Base-by-base conservation (phyloP, 345 rosid species). In the Psidium friedrichsthalianum region DNA sequence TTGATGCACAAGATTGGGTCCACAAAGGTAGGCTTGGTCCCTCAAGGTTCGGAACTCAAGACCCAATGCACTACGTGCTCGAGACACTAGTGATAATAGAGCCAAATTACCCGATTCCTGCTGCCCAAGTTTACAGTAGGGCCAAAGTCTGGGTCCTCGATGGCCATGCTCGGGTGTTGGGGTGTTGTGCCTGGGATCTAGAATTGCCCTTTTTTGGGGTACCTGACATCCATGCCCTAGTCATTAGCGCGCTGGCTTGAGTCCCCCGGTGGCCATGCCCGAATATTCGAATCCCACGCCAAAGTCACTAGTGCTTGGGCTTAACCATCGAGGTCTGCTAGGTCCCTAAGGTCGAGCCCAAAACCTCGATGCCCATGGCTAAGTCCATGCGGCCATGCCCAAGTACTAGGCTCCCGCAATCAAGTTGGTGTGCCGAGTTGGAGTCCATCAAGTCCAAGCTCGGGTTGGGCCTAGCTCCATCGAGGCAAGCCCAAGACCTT, bases 401-500 rank as follows among this genome's bases (percentile, higher is more conserved):
- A 29, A 0, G 42, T 29, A 15, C 74, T 27, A 13, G 40, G 36
- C 18, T 64, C 27, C 27, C 0, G 8, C 22, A 29, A 20, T 40
- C 20, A 29, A 18, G 21, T 29, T 10, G 32, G 9, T 29, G 11
- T 2, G 1, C 12, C 1, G 2, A 0, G 42, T 22, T 1, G 0
- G 0, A 27, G 11, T 27, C 74, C 74, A 61, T 61, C 74, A 27
- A 61, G 40, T 18, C 4, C 10, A 61, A 61, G 36, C 6, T 61
- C 10, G 9, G 9, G 74, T 5, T 4, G 2, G 9, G 21, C 40
- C 27, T 14, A 61, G 74, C 21, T 29, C 32, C 42, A 20, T 61
- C 16, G 2, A 61, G 9, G 40, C 42, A 27, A 20, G 40, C 74
- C 20, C 36, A 61, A 15, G 40, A 61, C 40, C 74, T 6, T 61